Base-by-base conservation (phyloP, 495 filamentous ascomycete genomes). In the Tricharina praecox region DNA sequence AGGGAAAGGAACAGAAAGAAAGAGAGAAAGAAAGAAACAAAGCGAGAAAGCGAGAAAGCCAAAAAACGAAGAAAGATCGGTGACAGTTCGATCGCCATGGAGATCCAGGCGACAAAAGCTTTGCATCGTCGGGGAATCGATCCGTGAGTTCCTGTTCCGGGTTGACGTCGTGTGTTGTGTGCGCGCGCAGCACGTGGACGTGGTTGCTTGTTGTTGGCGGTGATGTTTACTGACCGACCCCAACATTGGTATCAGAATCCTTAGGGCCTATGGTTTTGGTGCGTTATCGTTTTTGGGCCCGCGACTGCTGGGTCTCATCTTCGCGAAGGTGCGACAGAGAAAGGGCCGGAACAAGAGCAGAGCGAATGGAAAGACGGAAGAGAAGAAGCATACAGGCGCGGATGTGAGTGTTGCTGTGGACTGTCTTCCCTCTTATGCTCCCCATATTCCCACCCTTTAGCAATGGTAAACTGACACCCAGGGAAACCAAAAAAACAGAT, bases 231-330 rank as follows among this genome's bases (percentile, higher is more conserved):
- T 32, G 28, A 37, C 16, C 4, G 34, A 37, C 16, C 28, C 13
- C 28, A 11, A 18, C 16, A 37, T 37, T 37, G 15, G 8, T 28
- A 43, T 42, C 11, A 85, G 83, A 16, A 68, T 84, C 47, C 60
- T 83, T 39, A 76, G 76, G 45, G 84, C 83, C 40, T 92, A 85
- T 62, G 64, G 74, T 7, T 62, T 92, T 48, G 83, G 80, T 24
- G 85, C 85, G 67, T 66, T 78, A 23, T 83, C 78, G 28, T 73
- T 73, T 41, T 71, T 83, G 24, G 72, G 72, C 24, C 82, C 83
- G 8, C 73, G 76, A 54, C 53, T 83, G 15, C 59, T 82, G 49
- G 70, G 71, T 25, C 70, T 76, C 53, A 55, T 76, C 33, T 50
- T 77, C 15, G 66, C 69, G 34, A 61, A 63, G 20, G 56, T 72